phyloP scores from a whole-genome alignment of 2,329 filamentous ascomycete genomes.

The Talaromyces sp. region DNA sequence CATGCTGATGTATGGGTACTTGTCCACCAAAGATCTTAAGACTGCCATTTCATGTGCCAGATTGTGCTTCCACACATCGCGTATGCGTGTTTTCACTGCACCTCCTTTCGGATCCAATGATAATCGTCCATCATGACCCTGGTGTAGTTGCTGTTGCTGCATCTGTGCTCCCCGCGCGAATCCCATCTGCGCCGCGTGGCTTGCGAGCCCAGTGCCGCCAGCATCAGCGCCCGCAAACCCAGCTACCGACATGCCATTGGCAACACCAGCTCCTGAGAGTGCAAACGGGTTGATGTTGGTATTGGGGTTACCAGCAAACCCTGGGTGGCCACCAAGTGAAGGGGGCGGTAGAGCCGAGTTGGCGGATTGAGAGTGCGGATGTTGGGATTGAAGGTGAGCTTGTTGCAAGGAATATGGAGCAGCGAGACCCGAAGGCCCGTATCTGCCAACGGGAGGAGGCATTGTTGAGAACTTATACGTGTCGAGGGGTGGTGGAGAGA shows the following conservation, averaged over 20 bases:
- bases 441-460: slow-evolving; percentile 62
- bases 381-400: slow-evolving; percentile 47
- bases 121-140: slow-evolving; percentile 55
- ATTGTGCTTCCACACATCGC: slow-evolving; percentile 95
- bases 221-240: slow-evolving; percentile 60
- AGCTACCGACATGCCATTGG: slow-evolving; percentile 61
- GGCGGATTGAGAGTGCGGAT: slow-evolving; percentile 47
- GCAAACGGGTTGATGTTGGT: slow-evolving; percentile 69
- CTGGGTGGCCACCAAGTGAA: slow-evolving; percentile 67
- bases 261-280: slow-evolving; percentile 50
- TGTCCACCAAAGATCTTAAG: slow-evolving; percentile 79
- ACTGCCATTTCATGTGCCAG: slow-evolving; percentile 87
- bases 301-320: slow-evolving; percentile 68
- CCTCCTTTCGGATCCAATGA: slow-evolving; percentile 60
- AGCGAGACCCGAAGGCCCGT: slow-evolving; percentile 60
- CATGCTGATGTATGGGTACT: slow-evolving; percentile 97
- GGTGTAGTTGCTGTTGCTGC: slow-evolving; percentile 58
- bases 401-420: slow-evolving; percentile 60
- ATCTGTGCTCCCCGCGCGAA: slow-evolving; percentile 75
- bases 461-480: slow-evolving; percentile 42
- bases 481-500: slow-evolving; percentile 15
- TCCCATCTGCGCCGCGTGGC: slow-evolving; percentile 83
- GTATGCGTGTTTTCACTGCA: slow-evolving; percentile 75
- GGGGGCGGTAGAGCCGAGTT: slow-evolving; percentile 56
- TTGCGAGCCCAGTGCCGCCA: slow-evolving; percentile 72